A percentile compares a stretch with the other conserved stretches of the same genome.
Conservation (phyloP, 352 stramenopile species). For the Plasmopara viticola region DNA sequence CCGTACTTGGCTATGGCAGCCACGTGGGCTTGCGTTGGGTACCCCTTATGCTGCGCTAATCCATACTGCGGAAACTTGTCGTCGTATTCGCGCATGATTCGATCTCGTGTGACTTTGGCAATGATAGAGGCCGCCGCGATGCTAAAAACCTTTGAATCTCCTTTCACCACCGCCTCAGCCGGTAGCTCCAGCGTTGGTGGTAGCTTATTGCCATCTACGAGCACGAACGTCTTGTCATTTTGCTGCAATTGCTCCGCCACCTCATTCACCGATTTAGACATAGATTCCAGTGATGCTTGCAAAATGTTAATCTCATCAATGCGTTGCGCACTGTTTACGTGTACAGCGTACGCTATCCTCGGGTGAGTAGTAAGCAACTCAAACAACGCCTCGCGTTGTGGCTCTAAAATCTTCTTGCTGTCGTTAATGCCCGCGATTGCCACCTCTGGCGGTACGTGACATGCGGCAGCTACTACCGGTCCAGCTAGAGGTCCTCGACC, state of each 20-base stretch:
- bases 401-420: slow-evolving; percentile 95
- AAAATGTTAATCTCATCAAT: slow-evolving; percentile 99
- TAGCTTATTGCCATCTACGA: slow-evolving; percentile 95
- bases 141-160: slow-evolving; percentile 92
- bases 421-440: slow-evolving; percentile 87
- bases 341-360: slow-evolving; percentile 84
- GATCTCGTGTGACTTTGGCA: slow-evolving; percentile 96
- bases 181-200: slow-evolving; percentile 81
- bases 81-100: slow-evolving; percentile 95
- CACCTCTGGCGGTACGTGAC: slow-evolving; percentile 71
- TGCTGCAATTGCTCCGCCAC: slow-evolving; percentile 33
- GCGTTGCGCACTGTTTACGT: slow-evolving; percentile 57
- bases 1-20: slow-evolving; percentile 83
- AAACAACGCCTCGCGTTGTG: slow-evolving; percentile 89
- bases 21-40: slow-evolving; percentile 92
- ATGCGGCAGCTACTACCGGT: slow-evolving; percentile 77
- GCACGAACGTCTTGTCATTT: slow-evolving; percentile 66
- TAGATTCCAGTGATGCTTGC: slow-evolving; percentile 94
- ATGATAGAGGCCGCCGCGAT: slow-evolving; percentile 98
- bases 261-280: slow-evolving; percentile 85
- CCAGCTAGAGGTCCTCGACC: slow-evolving; percentile 93
- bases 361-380: slow-evolving; percentile 75
- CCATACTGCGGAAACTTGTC: slow-evolving; percentile 90
- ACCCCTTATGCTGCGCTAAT: slow-evolving; percentile 96
- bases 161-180: slow-evolving; percentile 92